Base-by-base conservation (phyloP, 805 yeast genomes). In the Cephaloascus albidus region DNA sequence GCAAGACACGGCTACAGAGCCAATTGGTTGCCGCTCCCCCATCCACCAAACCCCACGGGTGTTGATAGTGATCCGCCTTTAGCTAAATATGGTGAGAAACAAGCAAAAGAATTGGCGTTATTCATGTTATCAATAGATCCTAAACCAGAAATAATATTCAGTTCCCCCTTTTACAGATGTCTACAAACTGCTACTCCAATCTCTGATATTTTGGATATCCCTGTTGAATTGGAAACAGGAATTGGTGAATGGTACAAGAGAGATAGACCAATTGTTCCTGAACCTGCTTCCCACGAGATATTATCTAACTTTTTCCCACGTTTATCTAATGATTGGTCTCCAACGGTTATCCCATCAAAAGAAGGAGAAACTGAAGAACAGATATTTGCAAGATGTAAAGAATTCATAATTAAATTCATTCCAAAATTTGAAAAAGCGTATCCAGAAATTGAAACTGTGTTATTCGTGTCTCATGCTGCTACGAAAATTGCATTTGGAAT, bases 401-500 rank as follows among this genome's bases (percentile, higher is more conserved):
- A 40, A 5, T 82, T 86, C 43, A 65, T 89, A 69, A 45, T 55
- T 0, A 53, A 53, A 28, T 77, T 90, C 47, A 57, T 86, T 2
- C 75, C 80, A 2, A 65, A 61, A 38, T 66, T 85, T 39, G 82
- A 81, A 45, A 42, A 51, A 5, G 61, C 69, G 43, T 72, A 61
- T 49, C 94, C 95, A 0, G 62, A 76, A 2, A 63, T 77, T 26
- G 76, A 78, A 30, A 66, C 78, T 0, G 64, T 93, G 5, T 50
- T 93, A 18, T 61, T 90, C n/a, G 79, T 86, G 20, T 79, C 95
- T 3, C 97, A 93, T 60, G 98, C 97, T 1, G 97, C 97, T 3
- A 74, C 94, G 4, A 86, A 87, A 56, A 86, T 88, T 43, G 89
- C 94, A 0, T 62, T 90, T 15, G 96, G 96, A 3, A 76, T 86